Percentiles rank a stretch among this genome's conserved stretches.
Evolutionary conservation across 192 early-diverging fungal species (phyloP).

Genomic region (Funneliformis mosseae): DNA sequence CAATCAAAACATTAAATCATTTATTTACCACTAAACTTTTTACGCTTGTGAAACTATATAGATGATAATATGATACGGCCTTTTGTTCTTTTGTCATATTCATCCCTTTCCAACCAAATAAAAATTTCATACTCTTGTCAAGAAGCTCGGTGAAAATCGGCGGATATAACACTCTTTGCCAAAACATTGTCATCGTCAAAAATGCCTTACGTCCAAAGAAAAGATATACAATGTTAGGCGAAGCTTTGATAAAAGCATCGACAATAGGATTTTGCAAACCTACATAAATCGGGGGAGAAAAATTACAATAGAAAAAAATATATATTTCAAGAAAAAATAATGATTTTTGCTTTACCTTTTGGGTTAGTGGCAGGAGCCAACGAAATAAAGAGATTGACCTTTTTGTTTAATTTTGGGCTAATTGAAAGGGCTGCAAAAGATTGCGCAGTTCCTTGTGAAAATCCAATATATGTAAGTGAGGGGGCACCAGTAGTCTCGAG

Average conservation of each 20-base stretch:
- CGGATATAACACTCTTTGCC: conserved; percentile 78
- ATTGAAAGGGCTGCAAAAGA: conserved; percentile 86
- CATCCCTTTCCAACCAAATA: conserved; percentile 83
- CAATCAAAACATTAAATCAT: not conserved
- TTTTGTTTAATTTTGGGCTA: conserved; percentile 75
- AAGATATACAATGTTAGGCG: conserved; percentile 85
- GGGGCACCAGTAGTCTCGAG: conserved; percentile 76
- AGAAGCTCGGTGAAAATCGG: conserved; percentile 74
- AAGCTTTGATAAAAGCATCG: conserved; percentile 80
- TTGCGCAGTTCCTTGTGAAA: conserved; percentile 92
- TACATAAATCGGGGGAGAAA: conserved; percentile 25
- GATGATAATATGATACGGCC: conserved; percentile 77
- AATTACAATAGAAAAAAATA: not conserved
- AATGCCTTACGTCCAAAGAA: conserved; percentile 86
- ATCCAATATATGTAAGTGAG: conserved; percentile 93
- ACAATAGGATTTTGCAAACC: conserved; percentile 81
- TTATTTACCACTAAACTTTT: conserved; percentile 78
- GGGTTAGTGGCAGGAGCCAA: conserved; percentile 91
- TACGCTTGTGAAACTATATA: conserved; percentile 89
- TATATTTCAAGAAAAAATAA: not conserved
- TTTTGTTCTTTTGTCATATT: conserved; percentile 76
- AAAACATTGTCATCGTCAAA: conserved; percentile 78
- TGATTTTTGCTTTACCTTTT: conserved; percentile 40
- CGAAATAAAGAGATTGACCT: conserved; percentile 87
- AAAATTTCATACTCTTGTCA: conserved; percentile 66